Base-by-base conservation (phyloP, 345 rosid genomes). In the Aurinia saxatilis region DNA sequence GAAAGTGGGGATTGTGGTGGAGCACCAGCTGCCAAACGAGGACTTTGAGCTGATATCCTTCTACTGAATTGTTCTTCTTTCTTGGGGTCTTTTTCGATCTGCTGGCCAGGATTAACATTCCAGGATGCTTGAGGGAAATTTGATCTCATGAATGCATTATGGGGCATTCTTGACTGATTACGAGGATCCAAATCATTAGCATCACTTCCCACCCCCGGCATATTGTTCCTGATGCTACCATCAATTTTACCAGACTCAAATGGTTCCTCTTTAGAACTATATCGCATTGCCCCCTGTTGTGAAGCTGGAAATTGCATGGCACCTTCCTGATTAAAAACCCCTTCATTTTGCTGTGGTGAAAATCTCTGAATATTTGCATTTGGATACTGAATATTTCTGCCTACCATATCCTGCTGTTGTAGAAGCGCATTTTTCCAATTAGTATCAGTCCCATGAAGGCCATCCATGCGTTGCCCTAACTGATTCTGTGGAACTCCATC, bases 1-100 rank as follows among this genome's bases (percentile, higher is more conserved):
- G 99, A 90, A 58, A 84, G 74, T 41, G 99, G 97, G 55, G 99
- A 90, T 44, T 90, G 99, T 63, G 88, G 82, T 70, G 85, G 73
- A 46, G 82, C 79, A 61, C 98, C 97, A 44, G 81, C 61, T 19
- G 97, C 85, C 70, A 90, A 55, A 35, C 88, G 80, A 15, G 99
- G 97, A 76, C 99, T 93, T 68, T 87, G 99, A 38, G 70, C 86
- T 4, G 86, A 45, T 76, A 90, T 79, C 77, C 97, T 82, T 76
- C 82, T 82, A 52, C 75, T 81, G 69, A 78, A 74, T 27, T 78
- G 97, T 23, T 93, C 96, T 71, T 87, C 99, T 74, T 81, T 90
- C 70, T 80, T 87, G 4, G 63, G 57, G 71, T 84, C 89, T 60
- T 67, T 81, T 51, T 85, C 92, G 38, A 70, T 65, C 56, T 78